Conservation (phyloP, 371 early-diverging fungal genomes). For the Syncephalastrum sp. region DNA sequence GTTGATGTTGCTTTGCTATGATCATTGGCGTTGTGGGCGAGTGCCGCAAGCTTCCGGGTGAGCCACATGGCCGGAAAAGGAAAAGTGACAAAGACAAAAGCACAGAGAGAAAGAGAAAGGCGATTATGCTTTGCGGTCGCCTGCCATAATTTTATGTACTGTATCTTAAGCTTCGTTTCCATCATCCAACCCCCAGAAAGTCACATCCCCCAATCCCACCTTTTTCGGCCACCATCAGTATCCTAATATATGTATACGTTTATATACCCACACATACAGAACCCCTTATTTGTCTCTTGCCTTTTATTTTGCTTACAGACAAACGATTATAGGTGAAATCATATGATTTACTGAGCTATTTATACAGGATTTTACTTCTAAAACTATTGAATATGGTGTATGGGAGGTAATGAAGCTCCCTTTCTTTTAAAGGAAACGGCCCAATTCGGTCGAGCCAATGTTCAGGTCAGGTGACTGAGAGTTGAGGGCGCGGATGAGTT, state of each 20-base stretch:
- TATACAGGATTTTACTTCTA: too few relatives aligned
- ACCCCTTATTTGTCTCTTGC: slow-evolving; percentile 3
- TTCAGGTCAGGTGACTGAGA: slow-evolving; percentile 43
- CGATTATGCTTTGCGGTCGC: too few relatives aligned
- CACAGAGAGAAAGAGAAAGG: slow-evolving; percentile 9
- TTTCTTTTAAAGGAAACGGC: slow-evolving; percentile 32
- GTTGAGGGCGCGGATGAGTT: slow-evolving; percentile 52
- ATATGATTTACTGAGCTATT: too few relatives aligned
- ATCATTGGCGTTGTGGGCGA: slow-evolving; percentile 13
- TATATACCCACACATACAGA: too few relatives aligned
- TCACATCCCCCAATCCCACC: too few relatives aligned
- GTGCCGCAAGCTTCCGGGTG: slow-evolving; percentile 30
- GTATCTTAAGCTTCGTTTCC: too few relatives aligned
- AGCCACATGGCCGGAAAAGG: slow-evolving; percentile 30
- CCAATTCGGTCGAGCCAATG: slow-evolving; percentile 34
- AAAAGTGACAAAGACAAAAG: slow-evolving; percentile 10
- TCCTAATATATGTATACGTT: too few relatives aligned
- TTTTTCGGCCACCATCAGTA: too few relatives aligned
- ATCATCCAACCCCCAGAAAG: too few relatives aligned
- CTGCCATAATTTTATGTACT: too few relatives aligned
- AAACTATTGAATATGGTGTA: too few relatives aligned
- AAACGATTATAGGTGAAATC: too few relatives aligned
- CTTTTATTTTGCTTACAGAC: slow-evolving; percentile 4
- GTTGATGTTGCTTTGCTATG: slow-evolving; percentile 5
- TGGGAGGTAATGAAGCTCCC: neutral